A percentile compares a stretch with the other conserved stretches of the same genome.
phyloP scores from a whole-genome alignment of 257 asterid genomes.

The Scutellaria minor region DNA sequence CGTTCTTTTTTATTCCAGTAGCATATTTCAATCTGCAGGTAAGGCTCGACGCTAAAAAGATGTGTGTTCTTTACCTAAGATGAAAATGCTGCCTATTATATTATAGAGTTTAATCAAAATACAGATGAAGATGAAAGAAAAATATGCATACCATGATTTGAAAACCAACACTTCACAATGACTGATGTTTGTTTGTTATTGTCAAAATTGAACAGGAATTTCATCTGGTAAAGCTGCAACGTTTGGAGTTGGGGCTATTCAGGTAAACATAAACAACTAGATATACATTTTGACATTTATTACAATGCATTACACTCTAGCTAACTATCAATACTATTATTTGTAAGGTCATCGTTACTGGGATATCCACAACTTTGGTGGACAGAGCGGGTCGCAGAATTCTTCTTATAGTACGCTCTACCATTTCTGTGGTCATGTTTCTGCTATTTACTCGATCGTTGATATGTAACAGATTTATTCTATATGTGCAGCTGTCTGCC shows the following conservation, averaged over 20 bases:
- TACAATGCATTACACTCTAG: not conserved
- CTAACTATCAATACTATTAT: not conserved
- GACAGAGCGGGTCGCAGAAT: slow-evolving; percentile 87
- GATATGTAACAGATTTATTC: slow-evolving; percentile 2
- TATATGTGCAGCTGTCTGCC: slow-evolving; percentile 62
- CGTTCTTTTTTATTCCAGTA: slow-evolving; percentile 63
- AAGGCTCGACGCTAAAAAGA: not conserved
- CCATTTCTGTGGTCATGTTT: not conserved
- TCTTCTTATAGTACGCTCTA: slow-evolving; percentile 69
- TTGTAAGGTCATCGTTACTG: slow-evolving; percentile 73
- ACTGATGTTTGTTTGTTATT: slow-evolving; percentile 16
- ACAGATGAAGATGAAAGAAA: not conserved
- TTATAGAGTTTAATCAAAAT: no score
- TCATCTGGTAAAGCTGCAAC: slow-evolving; percentile 82
- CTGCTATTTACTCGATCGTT: slow-evolving; percentile 9
- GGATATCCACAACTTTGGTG: slow-evolving; percentile 61
- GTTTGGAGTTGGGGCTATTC: slow-evolving; percentile 80
- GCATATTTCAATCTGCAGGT: slow-evolving; percentile 76
- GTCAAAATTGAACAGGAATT: slow-evolving; percentile 63
- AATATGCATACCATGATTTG: not conserved
- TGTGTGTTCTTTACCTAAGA: not conserved
- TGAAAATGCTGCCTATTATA: not conserved
- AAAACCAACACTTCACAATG: no score
- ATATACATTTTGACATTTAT: not conserved
- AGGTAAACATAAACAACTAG: slow-evolving; percentile 47